These are phyloP conservation scores for Fraxinus anomala DNA, from an alignment of 257 asterid species.

Conservation along the genomic window DNA sequence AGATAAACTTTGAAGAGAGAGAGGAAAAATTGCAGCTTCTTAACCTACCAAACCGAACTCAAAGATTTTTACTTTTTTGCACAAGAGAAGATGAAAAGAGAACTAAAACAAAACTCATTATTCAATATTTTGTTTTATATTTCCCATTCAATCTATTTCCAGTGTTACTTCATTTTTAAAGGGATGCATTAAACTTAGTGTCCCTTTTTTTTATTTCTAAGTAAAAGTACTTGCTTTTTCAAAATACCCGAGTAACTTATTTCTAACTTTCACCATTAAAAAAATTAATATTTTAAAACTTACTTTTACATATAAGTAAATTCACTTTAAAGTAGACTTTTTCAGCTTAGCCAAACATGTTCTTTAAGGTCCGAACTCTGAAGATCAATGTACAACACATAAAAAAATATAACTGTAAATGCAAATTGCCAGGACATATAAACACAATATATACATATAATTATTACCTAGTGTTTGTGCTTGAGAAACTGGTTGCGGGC, in stretches of 20 bases:
- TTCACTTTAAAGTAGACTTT: not conserved
- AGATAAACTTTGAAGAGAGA: not conserved
- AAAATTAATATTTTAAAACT: not conserved
- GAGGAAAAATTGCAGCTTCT: not conserved
- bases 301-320: not conserved
- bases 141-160: not conserved
- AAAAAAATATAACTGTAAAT: not conserved
- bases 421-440: not conserved
- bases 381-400: not conserved
- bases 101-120: not conserved
- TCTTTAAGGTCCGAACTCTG: not conserved
- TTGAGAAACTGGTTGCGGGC: constrained; percentile 17
- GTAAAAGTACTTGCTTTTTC: not conserved
- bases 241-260: not conserved
- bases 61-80: not conserved
- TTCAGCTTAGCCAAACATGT: not conserved
- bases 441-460: not conserved
- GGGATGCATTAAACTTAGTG: not conserved
- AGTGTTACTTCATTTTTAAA: not conserved
- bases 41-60: not conserved
- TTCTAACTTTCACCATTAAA: not conserved
- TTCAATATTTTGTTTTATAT: not conserved
- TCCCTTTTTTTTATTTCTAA: not conserved
- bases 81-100: not conserved
- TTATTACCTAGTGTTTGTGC: constrained; percentile 45